Evolutionary conservation across 768 basidiomycete species (phyloP).

Genomic region (Leccinum ochraceum): DNA sequence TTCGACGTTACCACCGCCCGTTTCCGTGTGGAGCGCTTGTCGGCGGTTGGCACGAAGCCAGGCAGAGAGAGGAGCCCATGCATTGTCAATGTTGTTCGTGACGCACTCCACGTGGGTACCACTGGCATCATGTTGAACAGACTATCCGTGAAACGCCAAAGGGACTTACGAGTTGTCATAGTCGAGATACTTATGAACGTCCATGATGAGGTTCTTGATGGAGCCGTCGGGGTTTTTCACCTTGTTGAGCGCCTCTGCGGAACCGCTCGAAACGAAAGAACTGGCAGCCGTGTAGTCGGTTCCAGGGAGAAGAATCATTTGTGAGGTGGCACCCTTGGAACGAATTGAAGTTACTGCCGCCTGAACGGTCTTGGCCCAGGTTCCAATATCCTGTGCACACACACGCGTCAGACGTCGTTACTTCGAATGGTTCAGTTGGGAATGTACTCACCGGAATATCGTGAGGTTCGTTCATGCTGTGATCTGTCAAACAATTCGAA

Average conservation of each 20-base stretch:
- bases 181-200: constrained; percentile 67
- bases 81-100: constrained; percentile 52
- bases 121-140: constrained; percentile 38
- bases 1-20: constrained; percentile 55
- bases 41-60: constrained; percentile 52
- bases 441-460: constrained; percentile 44
- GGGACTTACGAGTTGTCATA: constrained; percentile 46
- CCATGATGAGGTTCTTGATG: constrained; percentile 50
- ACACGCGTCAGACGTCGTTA: not conserved
- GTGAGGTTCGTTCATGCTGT: constrained; percentile 66
- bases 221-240: constrained; percentile 50
- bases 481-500: not conserved
- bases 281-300: constrained; percentile 56
- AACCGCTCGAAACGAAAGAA: constrained; percentile 52
- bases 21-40: constrained; percentile 61
- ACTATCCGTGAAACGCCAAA: constrained; percentile 8
- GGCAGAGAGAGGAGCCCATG: constrained; percentile 45
- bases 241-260: constrained; percentile 46
- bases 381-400: constrained; percentile 37
- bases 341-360: constrained; percentile 65
- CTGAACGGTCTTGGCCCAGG: constrained; percentile 56
- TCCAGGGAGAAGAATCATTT: constrained; percentile 60
- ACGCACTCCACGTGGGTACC: constrained; percentile 41
- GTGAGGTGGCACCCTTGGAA: constrained; percentile 47
- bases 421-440: constrained; percentile 55